Conservation (phyloP, 2,329 filamentous ascomycete species). For the Nemania diffusa region DNA sequence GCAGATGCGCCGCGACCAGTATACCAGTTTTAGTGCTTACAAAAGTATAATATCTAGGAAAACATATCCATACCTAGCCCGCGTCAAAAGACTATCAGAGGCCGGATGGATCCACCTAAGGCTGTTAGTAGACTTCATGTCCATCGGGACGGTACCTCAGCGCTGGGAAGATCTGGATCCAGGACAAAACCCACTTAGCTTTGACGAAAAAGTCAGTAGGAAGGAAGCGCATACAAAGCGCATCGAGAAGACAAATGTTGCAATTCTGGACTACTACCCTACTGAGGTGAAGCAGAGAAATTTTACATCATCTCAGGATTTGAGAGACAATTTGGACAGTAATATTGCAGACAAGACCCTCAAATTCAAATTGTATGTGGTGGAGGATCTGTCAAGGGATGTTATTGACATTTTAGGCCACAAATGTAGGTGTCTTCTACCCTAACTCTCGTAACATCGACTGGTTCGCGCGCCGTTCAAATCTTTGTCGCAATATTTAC, state of each 20-base stretch:
- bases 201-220: background rate
- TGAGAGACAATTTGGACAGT: slow-evolving; percentile 5
- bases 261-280: slow-evolving; percentile 32
- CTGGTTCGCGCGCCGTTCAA: background rate
- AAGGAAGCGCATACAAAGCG: slow-evolving; percentile 17
- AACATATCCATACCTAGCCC: slow-evolving; percentile 26
- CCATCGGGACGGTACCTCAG: slow-evolving; percentile 37
- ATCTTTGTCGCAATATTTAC: background rate
- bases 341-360: background rate
- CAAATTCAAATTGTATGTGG: slow-evolving; percentile 36
- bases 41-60: background rate
- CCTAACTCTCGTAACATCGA: background rate
- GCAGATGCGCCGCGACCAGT: background rate
- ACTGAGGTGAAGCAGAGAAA: slow-evolving; percentile 14
- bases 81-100: slow-evolving; percentile 30
- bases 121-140: slow-evolving; percentile 39
- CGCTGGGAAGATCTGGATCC: slow-evolving; percentile 30
- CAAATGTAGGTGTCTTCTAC: slow-evolving; percentile 27
- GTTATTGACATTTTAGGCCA: slow-evolving; percentile 38
- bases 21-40: slow-evolving; percentile 4
- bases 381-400: slow-evolving; percentile 39
- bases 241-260: slow-evolving; percentile 31
- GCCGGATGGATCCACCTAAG: slow-evolving; percentile 34
- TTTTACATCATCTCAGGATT: slow-evolving; percentile 1
- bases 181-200: background rate